Percentiles rank a stretch among this genome's conserved stretches.
These are phyloP conservation scores for Murraya koenigii DNA, from an alignment of 345 rosid genomes.

Conservation along the genomic window DNA sequence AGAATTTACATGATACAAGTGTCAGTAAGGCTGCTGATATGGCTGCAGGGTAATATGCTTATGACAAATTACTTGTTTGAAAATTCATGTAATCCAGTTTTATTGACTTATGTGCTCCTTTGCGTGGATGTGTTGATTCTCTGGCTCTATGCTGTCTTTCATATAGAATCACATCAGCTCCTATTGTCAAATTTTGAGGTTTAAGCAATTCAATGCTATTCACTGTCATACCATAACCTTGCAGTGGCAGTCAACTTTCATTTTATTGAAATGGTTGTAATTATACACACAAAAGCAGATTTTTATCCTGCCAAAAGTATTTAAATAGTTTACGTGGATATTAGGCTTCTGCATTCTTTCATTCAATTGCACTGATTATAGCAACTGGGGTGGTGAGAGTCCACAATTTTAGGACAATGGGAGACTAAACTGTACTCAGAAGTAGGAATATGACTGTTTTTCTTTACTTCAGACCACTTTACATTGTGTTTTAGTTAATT, in stretches of 20 bases:
- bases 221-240: neutral
- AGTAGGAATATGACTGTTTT: neutral
- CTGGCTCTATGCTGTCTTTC: neutral
- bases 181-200: neutral
- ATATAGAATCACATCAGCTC: neutral
- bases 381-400: neutral
- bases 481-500: neutral
- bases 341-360: neutral
- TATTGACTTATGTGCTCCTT: neutral
- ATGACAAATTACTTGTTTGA: neutral
- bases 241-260: neutral
- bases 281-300: neutral
- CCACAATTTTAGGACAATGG: neutral
- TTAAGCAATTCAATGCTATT: neutral
- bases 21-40: slow-evolving; percentile 93
- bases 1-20: slow-evolving; percentile 70
- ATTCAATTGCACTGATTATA: too few relatives aligned
- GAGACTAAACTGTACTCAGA: neutral
- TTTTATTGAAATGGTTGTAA: neutral
- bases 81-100: neutral
- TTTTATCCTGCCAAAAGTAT: slow-evolving; percentile 1
- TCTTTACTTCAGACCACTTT: neutral
- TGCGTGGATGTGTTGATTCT: slow-evolving; percentile 5
- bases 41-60: slow-evolving; percentile 81
- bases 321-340: neutral